A percentile compares a stretch with the other conserved stretches of the same genome.
Evolutionary conservation across 192 early-diverging fungal species (phyloP).

Genomic region (Coemansia sp.): DNA sequence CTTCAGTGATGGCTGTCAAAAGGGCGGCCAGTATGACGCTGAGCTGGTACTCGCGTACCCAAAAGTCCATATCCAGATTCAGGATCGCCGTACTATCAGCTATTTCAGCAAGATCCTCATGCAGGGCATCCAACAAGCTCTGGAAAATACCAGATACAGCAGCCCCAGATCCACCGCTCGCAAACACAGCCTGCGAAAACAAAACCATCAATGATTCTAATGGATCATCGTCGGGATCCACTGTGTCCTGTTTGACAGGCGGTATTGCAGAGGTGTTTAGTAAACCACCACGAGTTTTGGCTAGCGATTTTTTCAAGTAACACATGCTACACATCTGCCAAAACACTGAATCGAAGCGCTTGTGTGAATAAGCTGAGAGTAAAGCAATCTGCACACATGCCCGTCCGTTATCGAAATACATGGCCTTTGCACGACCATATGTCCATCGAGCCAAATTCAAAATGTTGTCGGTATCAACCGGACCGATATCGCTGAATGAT

Average conservation of each 20-base stretch:
- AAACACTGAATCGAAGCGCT: constrained; percentile 26
- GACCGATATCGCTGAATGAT: constrained; percentile 7
- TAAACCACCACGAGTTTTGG: neutral
- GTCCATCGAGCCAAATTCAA: constrained; percentile 23
- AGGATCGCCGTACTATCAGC: neutral
- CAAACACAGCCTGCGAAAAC: constrained; percentile 10
- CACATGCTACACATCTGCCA: constrained; percentile 42
- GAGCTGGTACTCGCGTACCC: constrained; percentile 41
- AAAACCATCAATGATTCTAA: constrained; percentile 25
- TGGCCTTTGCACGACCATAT: constrained; percentile 27
- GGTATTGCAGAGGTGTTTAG: neutral
- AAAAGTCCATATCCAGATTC: constrained; percentile 28
- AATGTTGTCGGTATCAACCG: constrained; percentile 7
- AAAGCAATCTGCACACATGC: constrained; percentile 33
- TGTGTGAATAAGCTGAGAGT: constrained; percentile 16
- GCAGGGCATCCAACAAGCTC: constrained; percentile 10
- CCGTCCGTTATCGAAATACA: constrained; percentile 27
- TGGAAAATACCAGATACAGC: neutral
- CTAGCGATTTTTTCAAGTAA: constrained; percentile 8
- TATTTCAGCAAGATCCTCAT: constrained; percentile 18
- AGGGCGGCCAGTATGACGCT: constrained; percentile 29
- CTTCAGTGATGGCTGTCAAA: constrained; percentile 5
- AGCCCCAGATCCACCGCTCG: neutral
- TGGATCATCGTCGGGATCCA: constrained; percentile 11
- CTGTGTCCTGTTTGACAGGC: constrained; percentile 1